Percentiles rank a stretch among this genome's conserved stretches.
Evolutionary conservation across 208 protist genomes (phyloP).

Genomic region (Leishmania guyanensis): DNA sequence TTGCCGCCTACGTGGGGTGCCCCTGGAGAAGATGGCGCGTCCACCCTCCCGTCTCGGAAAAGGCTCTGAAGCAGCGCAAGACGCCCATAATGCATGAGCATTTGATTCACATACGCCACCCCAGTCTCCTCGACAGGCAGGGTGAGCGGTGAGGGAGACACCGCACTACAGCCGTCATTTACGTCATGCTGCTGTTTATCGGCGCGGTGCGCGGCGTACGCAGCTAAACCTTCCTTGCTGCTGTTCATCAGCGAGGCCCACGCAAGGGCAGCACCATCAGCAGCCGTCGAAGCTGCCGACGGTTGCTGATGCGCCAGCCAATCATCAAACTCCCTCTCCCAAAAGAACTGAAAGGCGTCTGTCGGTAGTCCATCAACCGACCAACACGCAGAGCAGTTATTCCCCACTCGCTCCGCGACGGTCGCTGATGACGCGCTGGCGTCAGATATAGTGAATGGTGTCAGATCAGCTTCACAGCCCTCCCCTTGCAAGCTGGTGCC

Average conservation of each 20-base stretch:
- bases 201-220: not conserved
- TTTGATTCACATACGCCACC: slow-evolving; percentile 12
- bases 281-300: not conserved
- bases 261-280: not conserved
- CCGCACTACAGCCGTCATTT: not conserved
- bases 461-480: not conserved
- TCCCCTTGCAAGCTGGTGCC: not conserved
- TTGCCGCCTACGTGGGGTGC: not conserved
- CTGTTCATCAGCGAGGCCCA: slow-evolving; percentile 1
- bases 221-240: not conserved
- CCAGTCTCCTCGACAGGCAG: not conserved
- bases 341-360: slow-evolving; percentile 19
- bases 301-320: not conserved
- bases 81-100: slow-evolving; percentile 7
- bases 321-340: slow-evolving; percentile 17
- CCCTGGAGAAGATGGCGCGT: not conserved
- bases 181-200: not conserved
- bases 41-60: not conserved
- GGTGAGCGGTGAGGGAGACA: not conserved
- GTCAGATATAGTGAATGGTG: not conserved
- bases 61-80: slow-evolving; percentile 1
- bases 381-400: slow-evolving; percentile 3
- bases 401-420: not conserved
- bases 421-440: not conserved
- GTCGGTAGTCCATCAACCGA: slow-evolving; percentile 11